Conservation (phyloP, 177 flowering plant species). For the Vitis hybrid region DNA sequence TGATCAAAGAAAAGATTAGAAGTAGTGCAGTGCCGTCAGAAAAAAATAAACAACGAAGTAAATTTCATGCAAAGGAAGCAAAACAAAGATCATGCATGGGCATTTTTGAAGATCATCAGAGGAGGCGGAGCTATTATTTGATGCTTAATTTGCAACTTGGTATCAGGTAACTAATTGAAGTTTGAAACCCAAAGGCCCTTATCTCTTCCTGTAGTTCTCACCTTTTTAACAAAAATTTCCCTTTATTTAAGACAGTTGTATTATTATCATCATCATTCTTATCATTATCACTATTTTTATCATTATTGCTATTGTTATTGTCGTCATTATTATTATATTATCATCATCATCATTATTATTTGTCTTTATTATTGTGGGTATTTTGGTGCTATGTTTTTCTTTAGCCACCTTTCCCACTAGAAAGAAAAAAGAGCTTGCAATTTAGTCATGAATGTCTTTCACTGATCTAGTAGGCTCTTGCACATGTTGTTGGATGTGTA, state of each 20-base stretch:
- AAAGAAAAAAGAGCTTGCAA: background rate
- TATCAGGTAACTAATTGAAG: slow-evolving; percentile 60
- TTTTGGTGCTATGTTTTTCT: background rate
- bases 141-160: slow-evolving; percentile 97
- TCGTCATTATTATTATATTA: too few relatives aligned
- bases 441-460: background rate
- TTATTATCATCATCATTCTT: background rate
- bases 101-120: slow-evolving; percentile 39
- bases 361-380: too few relatives aligned
- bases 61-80: slow-evolving; percentile 35
- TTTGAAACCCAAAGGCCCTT: background rate
- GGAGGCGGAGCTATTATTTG: slow-evolving; percentile 51
- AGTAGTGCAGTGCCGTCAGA: slow-evolving; percentile 24
- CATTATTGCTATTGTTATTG: too few relatives aligned
- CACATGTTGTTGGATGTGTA: background rate
- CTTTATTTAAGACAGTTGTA: background rate
- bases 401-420: background rate
- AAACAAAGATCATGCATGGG: slow-evolving; percentile 45
- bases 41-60: slow-evolving; percentile 38
- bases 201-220: background rate
- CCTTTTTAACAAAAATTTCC: background rate
- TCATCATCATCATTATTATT: too few relatives aligned
- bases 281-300: too few relatives aligned
- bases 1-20: slow-evolving; percentile 52
- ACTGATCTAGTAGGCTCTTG: background rate